Base-by-base conservation (phyloP, 2,329 filamentous ascomycete species). In the Colletotrichum chlorophyti region DNA sequence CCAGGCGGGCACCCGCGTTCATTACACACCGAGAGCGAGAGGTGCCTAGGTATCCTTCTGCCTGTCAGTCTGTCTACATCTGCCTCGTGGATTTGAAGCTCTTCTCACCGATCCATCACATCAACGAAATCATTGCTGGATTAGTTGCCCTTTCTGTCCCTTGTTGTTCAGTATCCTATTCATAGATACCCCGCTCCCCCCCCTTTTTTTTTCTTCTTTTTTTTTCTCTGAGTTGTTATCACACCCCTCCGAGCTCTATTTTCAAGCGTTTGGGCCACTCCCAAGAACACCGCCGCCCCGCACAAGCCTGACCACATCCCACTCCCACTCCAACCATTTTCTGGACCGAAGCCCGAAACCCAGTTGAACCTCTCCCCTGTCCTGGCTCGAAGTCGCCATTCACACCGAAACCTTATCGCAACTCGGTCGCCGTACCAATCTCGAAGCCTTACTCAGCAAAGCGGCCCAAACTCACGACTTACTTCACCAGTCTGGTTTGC, bases 341-440 rank as follows among this genome's bases (percentile, higher is more conserved):
- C 53, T 12, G 29, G 35, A 17, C 43, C 24, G 14, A 35, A 47
- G 12, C 40, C 23, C 27, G 38, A 38, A 24, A 41, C 34, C 41
- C 37, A 17, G 23, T 12, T 14, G 26, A 40, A 29, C 26, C 41
- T 37, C 35, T 15, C 17, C 35, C 15, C 31, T 27, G 37, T 42
- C 49, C 43, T 54, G 43, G 55, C 37, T 41, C 43, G n/a, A n/a
- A n/a, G n/a, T n/a, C n/a, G 29, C 31, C 52, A 40, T 24, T 38
- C 32, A 55, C 55, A 55, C 38, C 51, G 55, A 55, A 59, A 55
- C 37, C 55, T 55, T 59, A 40, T 59, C 31, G 55, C 31, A 26
- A 23, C 19, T 37, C 51, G 32, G 15, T 24, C 9, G 24, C 27
- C 43, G 10, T n/a, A n/a, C n/a, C n/a, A 32, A 43, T 38, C 26